These are phyloP conservation scores for Spathaspora sp. DNA, from an alignment of 1,139 yeast species.

Conservation along the genomic window DNA sequence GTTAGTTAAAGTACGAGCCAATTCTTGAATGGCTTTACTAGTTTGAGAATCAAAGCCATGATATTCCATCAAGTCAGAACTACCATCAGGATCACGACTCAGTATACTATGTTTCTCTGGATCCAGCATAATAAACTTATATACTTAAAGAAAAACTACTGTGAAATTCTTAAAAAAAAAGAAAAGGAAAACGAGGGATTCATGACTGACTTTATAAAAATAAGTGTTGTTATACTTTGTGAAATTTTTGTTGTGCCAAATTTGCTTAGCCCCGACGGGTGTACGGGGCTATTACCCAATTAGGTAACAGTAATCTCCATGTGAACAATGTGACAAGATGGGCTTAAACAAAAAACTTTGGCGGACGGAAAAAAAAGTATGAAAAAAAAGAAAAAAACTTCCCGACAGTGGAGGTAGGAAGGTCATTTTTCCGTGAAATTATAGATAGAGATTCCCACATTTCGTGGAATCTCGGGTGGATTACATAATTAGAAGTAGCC, in stretches of 20 bases:
- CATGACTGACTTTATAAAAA: not conserved
- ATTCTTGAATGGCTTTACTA: slow-evolving; percentile 25
- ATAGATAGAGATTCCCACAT: too few species aligned
- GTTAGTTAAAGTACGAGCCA: slow-evolving; percentile 21
- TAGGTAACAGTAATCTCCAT: too few species aligned
- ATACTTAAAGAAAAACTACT: not conserved
- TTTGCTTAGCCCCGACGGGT: slow-evolving; percentile 1
- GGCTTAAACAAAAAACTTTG: too few species aligned
- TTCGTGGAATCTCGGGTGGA: too few species aligned
- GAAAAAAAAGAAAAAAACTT: too few species aligned
- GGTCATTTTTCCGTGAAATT: too few species aligned
- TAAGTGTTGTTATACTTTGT: not conserved
- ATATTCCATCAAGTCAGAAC: slow-evolving; percentile 22
- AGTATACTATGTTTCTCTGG: not conserved
- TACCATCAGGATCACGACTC: not conserved
- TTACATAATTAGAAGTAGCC: too few species aligned
- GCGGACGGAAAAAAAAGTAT: too few species aligned
- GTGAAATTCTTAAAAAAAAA: not conserved
- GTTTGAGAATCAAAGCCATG: slow-evolving; percentile 30
- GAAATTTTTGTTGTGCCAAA: not conserved
- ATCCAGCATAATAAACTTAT: not conserved
- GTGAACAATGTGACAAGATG: too few species aligned
- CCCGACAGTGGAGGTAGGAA: too few species aligned
- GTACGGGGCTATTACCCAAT: not conserved
- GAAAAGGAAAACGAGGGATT: not conserved